A percentile compares a stretch with the other conserved stretches of the same genome.
These are phyloP conservation scores for Theobroma cacao DNA, from an alignment of 345 rosid genomes.

Conservation along the genomic window DNA sequence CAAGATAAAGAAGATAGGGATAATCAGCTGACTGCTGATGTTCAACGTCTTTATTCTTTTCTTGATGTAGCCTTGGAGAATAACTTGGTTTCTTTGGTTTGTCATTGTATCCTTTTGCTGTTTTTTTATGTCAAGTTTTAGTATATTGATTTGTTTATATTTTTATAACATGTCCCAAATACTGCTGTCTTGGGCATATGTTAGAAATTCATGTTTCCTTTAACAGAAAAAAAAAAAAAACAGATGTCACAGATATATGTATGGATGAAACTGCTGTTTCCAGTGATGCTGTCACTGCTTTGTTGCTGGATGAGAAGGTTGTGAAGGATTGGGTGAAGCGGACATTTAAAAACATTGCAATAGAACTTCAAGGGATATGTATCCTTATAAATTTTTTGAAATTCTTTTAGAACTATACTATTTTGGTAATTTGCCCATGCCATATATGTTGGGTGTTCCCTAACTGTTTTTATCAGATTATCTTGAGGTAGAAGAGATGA, in stretches of 20 bases:
- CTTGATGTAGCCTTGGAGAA: constrained; percentile 90
- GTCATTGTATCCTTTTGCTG: constrained; percentile 79
- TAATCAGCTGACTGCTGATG: constrained; percentile 59
- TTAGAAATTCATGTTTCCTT: constrained; percentile 31
- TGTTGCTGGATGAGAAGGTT: constrained; percentile 98
- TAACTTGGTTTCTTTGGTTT: constrained; percentile 76
- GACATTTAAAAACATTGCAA: constrained; percentile 52
- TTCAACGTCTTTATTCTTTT: constrained; percentile 79
- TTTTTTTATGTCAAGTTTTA: not conserved
- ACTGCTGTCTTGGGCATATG: not conserved
- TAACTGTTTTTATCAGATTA: constrained; percentile 57
- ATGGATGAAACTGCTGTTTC: constrained; percentile 99
- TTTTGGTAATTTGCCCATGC: not conserved
- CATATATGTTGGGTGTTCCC: constrained; percentile 23
- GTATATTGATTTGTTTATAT: not conserved
- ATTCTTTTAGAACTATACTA: constrained; percentile 10
- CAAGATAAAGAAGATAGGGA: constrained; percentile 59
- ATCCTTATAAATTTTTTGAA: constrained; percentile 47
- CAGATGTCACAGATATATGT: constrained; percentile 92
- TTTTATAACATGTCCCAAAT: not conserved
- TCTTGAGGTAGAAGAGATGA: constrained; percentile 60
- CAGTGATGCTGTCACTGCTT: constrained; percentile 87
- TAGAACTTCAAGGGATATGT: constrained; percentile 74
- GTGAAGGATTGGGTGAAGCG: constrained; percentile 98
- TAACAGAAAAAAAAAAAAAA: constrained; percentile 46